Evolutionary conservation across 2,329 filamentous ascomycete genomes (phyloP).

Genomic region (Aspergillus fischeri): DNA sequence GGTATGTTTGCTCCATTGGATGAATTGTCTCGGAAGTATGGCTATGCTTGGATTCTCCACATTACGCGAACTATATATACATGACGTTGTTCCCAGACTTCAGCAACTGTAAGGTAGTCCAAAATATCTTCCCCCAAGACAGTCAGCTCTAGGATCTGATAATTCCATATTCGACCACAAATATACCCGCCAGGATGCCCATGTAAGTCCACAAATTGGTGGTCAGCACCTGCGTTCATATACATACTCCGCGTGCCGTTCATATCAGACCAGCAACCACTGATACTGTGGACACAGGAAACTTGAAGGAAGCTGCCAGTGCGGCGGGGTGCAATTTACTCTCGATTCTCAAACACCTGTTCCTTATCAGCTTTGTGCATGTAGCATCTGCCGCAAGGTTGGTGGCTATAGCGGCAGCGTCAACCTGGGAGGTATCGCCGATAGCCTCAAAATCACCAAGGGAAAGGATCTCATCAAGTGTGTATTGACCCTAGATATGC

Average conservation of each 20-base stretch:
- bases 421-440: slow-evolving; percentile 44
- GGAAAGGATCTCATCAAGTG: slow-evolving; percentile 45
- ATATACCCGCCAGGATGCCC: not conserved
- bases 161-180: not conserved
- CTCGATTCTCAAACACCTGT: slow-evolving; percentile 45
- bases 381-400: slow-evolving; percentile 48
- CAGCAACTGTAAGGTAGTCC: not conserved
- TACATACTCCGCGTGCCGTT: not conserved
- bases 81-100: slow-evolving; percentile 6
- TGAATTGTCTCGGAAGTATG: not conserved
- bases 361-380: slow-evolving; percentile 48
- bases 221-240: not conserved
- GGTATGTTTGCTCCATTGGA: not conserved
- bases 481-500: slow-evolving; percentile 1
- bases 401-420: slow-evolving; percentile 44
- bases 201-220: not conserved
- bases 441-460: slow-evolving; percentile 40
- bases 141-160: not conserved
- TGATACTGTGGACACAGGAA: slow-evolving; percentile 29
- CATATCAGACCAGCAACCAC: slow-evolving; percentile 4
- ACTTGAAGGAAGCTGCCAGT: slow-evolving; percentile 49
- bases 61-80: not conserved
- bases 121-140: not conserved
- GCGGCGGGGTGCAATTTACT: slow-evolving; percentile 45
- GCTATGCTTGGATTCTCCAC: not conserved